phyloP scores from a whole-genome alignment of 192 early-diverging fungal species.

The Obelidium mucronatum region DNA sequence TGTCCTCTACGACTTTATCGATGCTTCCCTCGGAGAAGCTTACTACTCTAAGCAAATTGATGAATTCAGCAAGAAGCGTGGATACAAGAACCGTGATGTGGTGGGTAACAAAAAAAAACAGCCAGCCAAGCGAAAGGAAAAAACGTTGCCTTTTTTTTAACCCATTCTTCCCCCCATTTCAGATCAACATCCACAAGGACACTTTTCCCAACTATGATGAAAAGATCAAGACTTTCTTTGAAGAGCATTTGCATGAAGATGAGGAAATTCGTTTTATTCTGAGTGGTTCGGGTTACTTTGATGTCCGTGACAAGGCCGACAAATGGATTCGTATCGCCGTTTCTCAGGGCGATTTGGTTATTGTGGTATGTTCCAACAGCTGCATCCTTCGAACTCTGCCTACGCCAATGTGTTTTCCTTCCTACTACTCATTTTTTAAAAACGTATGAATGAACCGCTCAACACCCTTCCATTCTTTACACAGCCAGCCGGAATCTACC shows the following conservation, averaged over 20 bases:
- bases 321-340: slow-evolving; percentile 89
- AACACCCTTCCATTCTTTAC: no score
- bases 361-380: slow-evolving; percentile 67
- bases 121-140: no score
- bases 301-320: slow-evolving; percentile 58
- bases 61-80: slow-evolving; percentile 70
- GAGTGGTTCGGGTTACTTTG: slow-evolving; percentile 95
- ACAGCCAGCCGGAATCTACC: slow-evolving; percentile 92
- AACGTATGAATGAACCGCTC: no score
- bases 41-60: slow-evolving; percentile 67
- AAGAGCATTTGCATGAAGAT: slow-evolving; percentile 64
- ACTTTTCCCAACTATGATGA: slow-evolving; percentile 88
- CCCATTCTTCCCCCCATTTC: no score
- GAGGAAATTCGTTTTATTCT: slow-evolving; percentile 90
- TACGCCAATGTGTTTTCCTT: neutral
- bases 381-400: neutral
- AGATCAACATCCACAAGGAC: slow-evolving; percentile 83
- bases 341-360: slow-evolving; percentile 78
- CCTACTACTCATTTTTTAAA: no score
- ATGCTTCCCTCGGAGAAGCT: slow-evolving; percentile 52
- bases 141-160: neutral
- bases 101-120: no score
- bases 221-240: slow-evolving; percentile 92
- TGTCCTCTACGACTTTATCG: slow-evolving; percentile 75
- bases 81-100: slow-evolving; percentile 92